phyloP scores from a whole-genome alignment of 2,329 filamentous ascomycete species.

The Penicillium paneum region DNA sequence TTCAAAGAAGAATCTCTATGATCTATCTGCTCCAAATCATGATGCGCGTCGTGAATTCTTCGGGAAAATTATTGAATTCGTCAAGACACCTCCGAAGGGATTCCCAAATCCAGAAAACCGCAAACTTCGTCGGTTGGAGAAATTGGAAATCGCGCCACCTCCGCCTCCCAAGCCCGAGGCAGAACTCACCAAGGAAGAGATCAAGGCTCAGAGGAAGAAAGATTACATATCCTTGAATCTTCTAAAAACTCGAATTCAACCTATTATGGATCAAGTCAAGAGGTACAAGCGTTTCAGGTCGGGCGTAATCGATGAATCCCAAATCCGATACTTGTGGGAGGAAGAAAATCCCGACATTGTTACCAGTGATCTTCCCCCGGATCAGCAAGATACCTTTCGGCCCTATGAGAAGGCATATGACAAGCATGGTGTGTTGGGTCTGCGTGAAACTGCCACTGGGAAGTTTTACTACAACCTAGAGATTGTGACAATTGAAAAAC shows the following conservation, averaged over 20 bases:
- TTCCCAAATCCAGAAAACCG: constrained; percentile 84
- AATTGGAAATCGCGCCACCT: constrained; percentile 70
- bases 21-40: constrained; percentile 64
- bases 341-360: constrained; percentile 71
- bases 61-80: constrained; percentile 66
- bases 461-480: constrained; percentile 97
- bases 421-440: constrained; percentile 70
- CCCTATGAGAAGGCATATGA: constrained; percentile 80
- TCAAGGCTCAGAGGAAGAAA: constrained; percentile 73
- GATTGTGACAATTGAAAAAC: constrained; percentile 86
- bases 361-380: constrained; percentile 57
- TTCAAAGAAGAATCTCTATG: constrained; percentile 72
- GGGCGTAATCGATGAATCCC: constrained; percentile 68
- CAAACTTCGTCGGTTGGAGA: constrained; percentile 78
- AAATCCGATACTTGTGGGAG: constrained; percentile 78
- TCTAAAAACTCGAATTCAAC: constrained; percentile 84
- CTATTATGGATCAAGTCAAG: constrained; percentile 96
- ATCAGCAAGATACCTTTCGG: constrained; percentile 58
- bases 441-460: constrained; percentile 69
- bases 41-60: constrained; percentile 74
- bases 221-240: constrained; percentile 82
- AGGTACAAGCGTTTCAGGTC: constrained; percentile 86
- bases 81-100: constrained; percentile 74
- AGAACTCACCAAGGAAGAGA: constrained; percentile 71
- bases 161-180: constrained; percentile 62